Evolutionary conservation across 805 yeast species (phyloP).

Genomic region (Brettanomyces custersianus): DNA sequence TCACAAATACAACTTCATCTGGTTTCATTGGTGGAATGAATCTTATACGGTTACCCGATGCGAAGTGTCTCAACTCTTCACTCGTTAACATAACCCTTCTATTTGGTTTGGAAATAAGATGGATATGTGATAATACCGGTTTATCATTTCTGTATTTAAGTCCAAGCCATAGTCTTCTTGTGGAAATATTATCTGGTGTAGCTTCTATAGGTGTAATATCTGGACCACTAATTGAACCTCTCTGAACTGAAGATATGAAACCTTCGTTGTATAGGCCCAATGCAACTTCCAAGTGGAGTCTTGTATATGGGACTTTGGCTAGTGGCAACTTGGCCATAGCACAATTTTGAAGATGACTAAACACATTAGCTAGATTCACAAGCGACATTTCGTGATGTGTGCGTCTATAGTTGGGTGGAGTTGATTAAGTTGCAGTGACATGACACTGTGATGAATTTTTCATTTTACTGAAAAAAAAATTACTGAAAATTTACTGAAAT

Average conservation of each 20-base stretch:
- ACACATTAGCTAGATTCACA: slow-evolving; percentile 72
- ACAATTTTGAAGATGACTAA: slow-evolving; percentile 87
- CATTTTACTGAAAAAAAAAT: too few relatives aligned
- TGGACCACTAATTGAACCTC: slow-evolving; percentile 82
- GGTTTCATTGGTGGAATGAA: slow-evolving; percentile 75
- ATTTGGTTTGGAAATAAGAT: slow-evolving; percentile 78
- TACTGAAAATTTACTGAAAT: too few relatives aligned
- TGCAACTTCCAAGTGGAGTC: slow-evolving; percentile 75
- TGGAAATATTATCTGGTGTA: slow-evolving; percentile 78
- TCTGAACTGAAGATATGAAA: slow-evolving; percentile 71
- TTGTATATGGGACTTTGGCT: slow-evolving; percentile 77
- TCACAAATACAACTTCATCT: slow-evolving; percentile 77
- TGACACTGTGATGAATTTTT: too few relatives aligned
- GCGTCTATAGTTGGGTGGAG: too few relatives aligned
- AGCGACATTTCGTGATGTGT: slow-evolving; percentile 82
- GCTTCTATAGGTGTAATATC: slow-evolving; percentile 66
- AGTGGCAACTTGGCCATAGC: slow-evolving; percentile 62
- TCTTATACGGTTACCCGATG: slow-evolving; percentile 69
- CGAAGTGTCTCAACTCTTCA: slow-evolving; percentile 61
- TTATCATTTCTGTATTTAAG: slow-evolving; percentile 75
- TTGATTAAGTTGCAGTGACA: too few relatives aligned
- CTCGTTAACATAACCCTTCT: slow-evolving; percentile 56
- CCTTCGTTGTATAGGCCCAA: slow-evolving; percentile 87
- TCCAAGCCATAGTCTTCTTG: slow-evolving; percentile 87
- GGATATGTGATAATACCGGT: slow-evolving; percentile 66